These are phyloP conservation scores for Sporothrix inflata DNA, from an alignment of 2,329 filamentous ascomycete genomes.

Conservation along the genomic window DNA sequence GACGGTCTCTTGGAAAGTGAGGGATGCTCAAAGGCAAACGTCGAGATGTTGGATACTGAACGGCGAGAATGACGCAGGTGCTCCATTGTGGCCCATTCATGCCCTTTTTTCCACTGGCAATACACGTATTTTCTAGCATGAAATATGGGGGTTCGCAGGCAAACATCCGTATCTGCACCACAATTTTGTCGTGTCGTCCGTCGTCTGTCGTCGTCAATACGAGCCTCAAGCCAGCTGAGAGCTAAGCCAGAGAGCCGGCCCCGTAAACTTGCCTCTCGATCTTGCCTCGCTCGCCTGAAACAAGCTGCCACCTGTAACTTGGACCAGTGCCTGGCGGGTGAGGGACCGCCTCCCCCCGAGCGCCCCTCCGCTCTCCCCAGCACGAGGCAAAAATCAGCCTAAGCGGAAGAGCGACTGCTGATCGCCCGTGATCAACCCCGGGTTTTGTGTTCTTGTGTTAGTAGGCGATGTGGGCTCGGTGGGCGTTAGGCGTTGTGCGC, in stretches of 20 bases:
- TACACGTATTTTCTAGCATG: not conserved
- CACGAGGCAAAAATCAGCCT: conserved; percentile 4
- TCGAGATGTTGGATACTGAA: no score
- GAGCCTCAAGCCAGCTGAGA: not conserved
- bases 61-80: no score
- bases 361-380: not conserved
- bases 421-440: conserved; percentile 15
- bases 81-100: not conserved
- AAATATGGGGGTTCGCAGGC: conserved; percentile 5
- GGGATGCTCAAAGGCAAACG: no score
- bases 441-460: not conserved
- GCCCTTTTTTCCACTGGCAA: not conserved
- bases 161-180: not conserved
- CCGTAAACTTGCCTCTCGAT: not conserved
- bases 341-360: not conserved
- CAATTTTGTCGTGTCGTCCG: not conserved
- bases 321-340: conserved; percentile 8
- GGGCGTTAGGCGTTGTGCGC: no score
- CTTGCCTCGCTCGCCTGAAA: conserved; percentile 5
- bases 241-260: not conserved
- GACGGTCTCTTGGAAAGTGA: not conserved
- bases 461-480: not conserved
- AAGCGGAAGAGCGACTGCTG: conserved; percentile 14
- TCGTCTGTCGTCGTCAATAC: not conserved
- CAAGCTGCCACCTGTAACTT: not conserved